Evolutionary conservation across 108 stramenopile genomes (phyloP).

Genomic region (Mayamaea pseudoterrestris): DNA sequence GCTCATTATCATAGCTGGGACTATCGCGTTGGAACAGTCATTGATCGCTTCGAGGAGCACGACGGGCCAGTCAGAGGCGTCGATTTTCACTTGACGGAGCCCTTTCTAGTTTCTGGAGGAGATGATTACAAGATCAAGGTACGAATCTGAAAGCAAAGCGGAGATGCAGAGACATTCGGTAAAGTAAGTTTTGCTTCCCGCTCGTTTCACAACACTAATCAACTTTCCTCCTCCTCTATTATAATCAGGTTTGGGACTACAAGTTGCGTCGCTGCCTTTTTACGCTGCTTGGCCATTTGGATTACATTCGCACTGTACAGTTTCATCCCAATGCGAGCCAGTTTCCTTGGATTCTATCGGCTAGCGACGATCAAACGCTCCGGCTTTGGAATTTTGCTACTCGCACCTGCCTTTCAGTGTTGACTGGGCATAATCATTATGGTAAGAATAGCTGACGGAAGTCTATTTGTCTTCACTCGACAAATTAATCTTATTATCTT

Average conservation of each 20-base stretch:
- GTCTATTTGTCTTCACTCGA: no score
- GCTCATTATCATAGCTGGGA: slow-evolving; percentile 56
- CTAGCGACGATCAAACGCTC: slow-evolving; percentile 95
- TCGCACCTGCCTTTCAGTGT: slow-evolving; percentile 90
- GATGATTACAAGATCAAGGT: slow-evolving; percentile 99
- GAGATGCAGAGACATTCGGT: no score
- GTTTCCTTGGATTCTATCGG: slow-evolving; percentile 93
- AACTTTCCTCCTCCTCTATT: no score
- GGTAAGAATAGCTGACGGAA: no score
- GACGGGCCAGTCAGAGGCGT: slow-evolving; percentile 99
- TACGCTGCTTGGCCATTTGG: slow-evolving; percentile 95
- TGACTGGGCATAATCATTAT: slow-evolving; percentile 99
- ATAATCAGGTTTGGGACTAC: slow-evolving; percentile 99
- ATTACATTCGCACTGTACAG: slow-evolving; percentile 99
- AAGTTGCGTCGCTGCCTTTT: slow-evolving; percentile 96
- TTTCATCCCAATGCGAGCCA: slow-evolving; percentile 92
- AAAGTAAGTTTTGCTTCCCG: no score
- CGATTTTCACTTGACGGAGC: slow-evolving; percentile 93
- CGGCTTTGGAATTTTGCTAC: slow-evolving; percentile 98
- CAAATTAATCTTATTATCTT: no score
- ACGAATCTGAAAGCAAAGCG: no score
- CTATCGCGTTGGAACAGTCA: slow-evolving; percentile 97
- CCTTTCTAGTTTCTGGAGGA: slow-evolving; percentile 94
- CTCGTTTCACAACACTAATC: no score
- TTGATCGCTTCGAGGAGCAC: slow-evolving; percentile 99